Evolutionary conservation across 306 rosid genomes (phyloP).

Genomic region (Sindora glabra): DNA sequence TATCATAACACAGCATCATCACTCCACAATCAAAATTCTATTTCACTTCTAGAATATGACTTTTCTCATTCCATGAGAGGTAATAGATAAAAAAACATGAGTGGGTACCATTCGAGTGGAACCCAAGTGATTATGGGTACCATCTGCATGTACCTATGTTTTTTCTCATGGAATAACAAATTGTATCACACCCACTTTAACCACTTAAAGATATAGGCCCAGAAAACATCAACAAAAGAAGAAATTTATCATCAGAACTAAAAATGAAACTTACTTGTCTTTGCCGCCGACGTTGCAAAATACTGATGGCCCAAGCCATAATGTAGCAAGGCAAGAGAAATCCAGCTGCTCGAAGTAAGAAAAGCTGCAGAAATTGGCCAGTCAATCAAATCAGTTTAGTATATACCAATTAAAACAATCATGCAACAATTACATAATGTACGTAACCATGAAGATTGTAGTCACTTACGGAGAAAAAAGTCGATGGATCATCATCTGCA

Average conservation of each 20-base stretch:
- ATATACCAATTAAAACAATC: neutral
- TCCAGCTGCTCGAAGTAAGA: constrained; percentile 92
- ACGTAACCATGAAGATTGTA: neutral
- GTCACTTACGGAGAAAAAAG: constrained; percentile 67
- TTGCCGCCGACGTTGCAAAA: constrained; percentile 91
- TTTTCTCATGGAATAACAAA: no score
- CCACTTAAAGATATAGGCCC: no score
- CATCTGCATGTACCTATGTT: no score
- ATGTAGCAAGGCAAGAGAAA: constrained; percentile 96
- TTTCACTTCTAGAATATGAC: no score
- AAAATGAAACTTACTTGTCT: constrained; percentile 61
- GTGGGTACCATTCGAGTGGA: no score
- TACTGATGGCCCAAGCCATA: constrained; percentile 97
- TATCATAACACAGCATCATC: constrained; percentile 29
- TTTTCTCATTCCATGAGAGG: no score
- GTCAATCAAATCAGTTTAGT: constrained; percentile 6
- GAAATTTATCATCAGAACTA: neutral
- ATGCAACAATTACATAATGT: neutral
- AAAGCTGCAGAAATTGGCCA: constrained; percentile 26
- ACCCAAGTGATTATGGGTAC: no score
- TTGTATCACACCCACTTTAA: no score
- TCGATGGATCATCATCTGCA: constrained; percentile 59
- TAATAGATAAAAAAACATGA: no score
- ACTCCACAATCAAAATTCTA: no score
- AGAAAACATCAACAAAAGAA: constrained; percentile 16